A percentile compares a stretch with the other conserved stretches of the same genome.
These are phyloP conservation scores for Fusarium robinianum DNA, from an alignment of 2,329 filamentous ascomycete genomes.

Conservation along the genomic window DNA sequence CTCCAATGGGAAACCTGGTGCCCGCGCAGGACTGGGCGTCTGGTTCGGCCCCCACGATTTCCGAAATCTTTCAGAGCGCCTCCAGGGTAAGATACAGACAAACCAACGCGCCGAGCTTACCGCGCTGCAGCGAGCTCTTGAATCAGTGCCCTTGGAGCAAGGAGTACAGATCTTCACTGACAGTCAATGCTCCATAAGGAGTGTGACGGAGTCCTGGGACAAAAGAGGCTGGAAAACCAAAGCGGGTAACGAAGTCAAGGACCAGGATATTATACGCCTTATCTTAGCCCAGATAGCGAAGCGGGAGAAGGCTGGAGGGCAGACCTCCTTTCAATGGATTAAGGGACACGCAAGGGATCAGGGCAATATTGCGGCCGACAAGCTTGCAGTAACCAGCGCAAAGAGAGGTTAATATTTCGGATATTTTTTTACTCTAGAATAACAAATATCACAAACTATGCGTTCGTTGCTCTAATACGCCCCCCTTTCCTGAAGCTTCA, in stretches of 20 bases:
- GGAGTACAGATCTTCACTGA: constrained; percentile 81
- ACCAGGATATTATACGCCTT: constrained; percentile 79
- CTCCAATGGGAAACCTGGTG: constrained; percentile 60
- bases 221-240: constrained; percentile 77
- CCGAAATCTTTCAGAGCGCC: constrained; percentile 73
- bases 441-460: too few species aligned
- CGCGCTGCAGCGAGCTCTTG: constrained; percentile 81
- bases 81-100: constrained; percentile 76
- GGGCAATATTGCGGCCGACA: constrained; percentile 83
- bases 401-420: too few species aligned
- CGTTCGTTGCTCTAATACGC: too few species aligned
- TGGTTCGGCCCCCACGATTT: constrained; percentile 63
- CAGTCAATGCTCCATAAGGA: constrained; percentile 88
- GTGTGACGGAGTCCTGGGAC: constrained; percentile 84
- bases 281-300: constrained; percentile 74
- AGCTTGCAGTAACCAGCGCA: constrained; percentile 64
- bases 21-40: constrained; percentile 65
- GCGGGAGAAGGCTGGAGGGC: constrained; percentile 61
- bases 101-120: constrained; percentile 97
- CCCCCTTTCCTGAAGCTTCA: too few species aligned
- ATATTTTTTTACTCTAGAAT: too few species aligned
- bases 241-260: constrained; percentile 74
- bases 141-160: constrained; percentile 70
- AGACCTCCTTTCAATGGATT: constrained; percentile 82
- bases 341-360: constrained; percentile 77